Evolutionary conservation across 108 stramenopile species (phyloP).

Genomic region (Cyclotella kingstonii): DNA sequence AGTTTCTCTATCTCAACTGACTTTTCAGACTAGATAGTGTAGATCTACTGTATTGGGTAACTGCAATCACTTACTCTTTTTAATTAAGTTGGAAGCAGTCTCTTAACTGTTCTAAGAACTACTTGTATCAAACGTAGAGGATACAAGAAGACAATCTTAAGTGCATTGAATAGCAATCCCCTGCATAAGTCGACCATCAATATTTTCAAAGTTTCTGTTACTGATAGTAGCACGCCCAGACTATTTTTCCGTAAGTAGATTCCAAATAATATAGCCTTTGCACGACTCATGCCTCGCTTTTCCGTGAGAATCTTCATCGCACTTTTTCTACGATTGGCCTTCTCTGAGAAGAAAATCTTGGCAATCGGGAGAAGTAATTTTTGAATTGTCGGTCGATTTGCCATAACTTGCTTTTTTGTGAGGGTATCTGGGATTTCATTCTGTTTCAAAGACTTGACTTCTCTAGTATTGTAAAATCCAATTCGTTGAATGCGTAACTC

Average conservation of each 20-base stretch:
- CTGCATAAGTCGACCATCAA: constrained; percentile 32
- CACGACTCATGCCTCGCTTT: constrained; percentile 49
- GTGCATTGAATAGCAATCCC: constrained; percentile 8
- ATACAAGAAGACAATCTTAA: constrained; percentile 41
- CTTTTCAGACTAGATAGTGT: too few relatives aligned
- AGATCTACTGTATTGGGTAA: too few relatives aligned
- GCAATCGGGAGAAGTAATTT: constrained; percentile 63
- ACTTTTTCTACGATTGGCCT: constrained; percentile 64
- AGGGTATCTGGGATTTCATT: constrained; percentile 40
- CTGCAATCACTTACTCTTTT: constrained; percentile 14
- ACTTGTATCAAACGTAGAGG: constrained; percentile 29
- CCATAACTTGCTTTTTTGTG: constrained; percentile 51
- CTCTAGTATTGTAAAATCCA: constrained; percentile 46
- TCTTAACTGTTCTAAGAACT: constrained; percentile 12
- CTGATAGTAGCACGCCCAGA: constrained; percentile 43
- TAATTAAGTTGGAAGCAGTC: constrained; percentile 28
- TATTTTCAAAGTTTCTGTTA: constrained; percentile 37
- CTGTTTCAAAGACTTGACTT: not conserved
- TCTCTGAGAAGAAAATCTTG: constrained; percentile 66
- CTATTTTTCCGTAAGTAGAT: constrained; percentile 37
- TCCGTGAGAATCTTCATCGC: constrained; percentile 64
- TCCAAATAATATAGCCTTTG: constrained; percentile 54
- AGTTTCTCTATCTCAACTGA: too few relatives aligned
- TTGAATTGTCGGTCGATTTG: constrained; percentile 53
- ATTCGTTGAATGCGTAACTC: constrained; percentile 66